phyloP scores from a whole-genome alignment of 2,329 filamentous ascomycete genomes.

The Aureobasidium leucospermi region DNA sequence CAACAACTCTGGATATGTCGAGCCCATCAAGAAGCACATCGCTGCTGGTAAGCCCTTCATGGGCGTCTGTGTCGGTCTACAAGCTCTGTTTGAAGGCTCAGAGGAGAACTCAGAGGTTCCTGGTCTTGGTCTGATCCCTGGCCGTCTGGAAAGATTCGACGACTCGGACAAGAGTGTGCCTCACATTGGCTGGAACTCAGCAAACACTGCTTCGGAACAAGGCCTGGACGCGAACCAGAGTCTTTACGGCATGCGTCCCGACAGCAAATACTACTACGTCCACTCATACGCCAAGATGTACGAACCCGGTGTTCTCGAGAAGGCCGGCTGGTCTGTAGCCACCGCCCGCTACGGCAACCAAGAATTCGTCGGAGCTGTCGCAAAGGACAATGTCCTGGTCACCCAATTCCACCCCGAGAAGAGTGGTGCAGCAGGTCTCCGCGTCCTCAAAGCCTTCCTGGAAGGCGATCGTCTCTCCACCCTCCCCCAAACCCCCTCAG shows the following conservation, averaged over 20 bases:
- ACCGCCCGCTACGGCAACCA: conserved; percentile 81
- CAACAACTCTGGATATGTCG: conserved; percentile 70
- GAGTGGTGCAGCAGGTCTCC: conserved; percentile 80
- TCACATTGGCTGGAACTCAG: conserved; percentile 98
- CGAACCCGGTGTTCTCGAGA: conserved; percentile 62
- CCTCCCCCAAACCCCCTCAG: conserved; percentile 37
- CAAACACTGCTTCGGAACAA: conserved; percentile 50
- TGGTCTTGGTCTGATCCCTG: conserved; percentile 70
- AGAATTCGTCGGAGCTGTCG: conserved; percentile 85
- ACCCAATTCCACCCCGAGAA: conserved; percentile 99
- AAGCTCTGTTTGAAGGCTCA: conserved; percentile 82
- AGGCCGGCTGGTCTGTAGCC: conserved; percentile 83
- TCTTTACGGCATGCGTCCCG: conserved; percentile 71
- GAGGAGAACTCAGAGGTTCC: conserved; percentile 64
- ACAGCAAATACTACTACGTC: conserved; percentile 97
- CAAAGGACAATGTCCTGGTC: conserved; percentile 75
- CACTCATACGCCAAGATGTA: conserved; percentile 89
- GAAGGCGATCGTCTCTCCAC: conserved; percentile 56
- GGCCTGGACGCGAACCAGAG: conserved; percentile 38
- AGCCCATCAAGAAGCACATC: conserved; percentile 77
- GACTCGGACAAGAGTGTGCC: conserved; percentile 80
- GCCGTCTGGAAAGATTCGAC: conserved; percentile 67
- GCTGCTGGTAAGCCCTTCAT: conserved; percentile 92
- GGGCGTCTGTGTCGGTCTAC: conserved; percentile 91
- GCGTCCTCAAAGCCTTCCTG: conserved; percentile 78